phyloP scores from a whole-genome alignment of 768 basidiomycete genomes.

The Russula earlei region DNA sequence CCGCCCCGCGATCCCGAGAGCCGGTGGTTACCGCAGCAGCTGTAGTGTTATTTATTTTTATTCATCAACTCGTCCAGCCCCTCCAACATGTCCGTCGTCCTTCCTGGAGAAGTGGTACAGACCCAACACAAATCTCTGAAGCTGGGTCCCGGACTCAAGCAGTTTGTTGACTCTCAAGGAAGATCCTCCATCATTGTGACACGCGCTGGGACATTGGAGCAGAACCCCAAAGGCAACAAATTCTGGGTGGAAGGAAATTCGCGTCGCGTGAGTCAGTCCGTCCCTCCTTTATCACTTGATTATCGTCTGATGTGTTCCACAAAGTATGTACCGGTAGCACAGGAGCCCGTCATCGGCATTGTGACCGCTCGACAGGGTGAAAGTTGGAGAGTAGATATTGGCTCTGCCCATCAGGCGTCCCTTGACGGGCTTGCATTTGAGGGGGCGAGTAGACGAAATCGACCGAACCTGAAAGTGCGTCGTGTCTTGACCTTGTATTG shows the following conservation, averaged over 20 bases:
- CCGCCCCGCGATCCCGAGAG: not conserved
- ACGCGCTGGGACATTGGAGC: slow-evolving; percentile 59
- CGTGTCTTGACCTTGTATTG: not conserved
- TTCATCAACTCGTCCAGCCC: slow-evolving; percentile 5
- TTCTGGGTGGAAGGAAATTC: slow-evolving; percentile 89
- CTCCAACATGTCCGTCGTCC: slow-evolving; percentile 46
- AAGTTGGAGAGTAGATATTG: slow-evolving; percentile 90
- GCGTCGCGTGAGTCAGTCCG: slow-evolving; percentile 56
- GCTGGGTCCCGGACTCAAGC: slow-evolving; percentile 75
- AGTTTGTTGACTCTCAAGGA: slow-evolving; percentile 31
- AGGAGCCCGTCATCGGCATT: slow-evolving; percentile 84
- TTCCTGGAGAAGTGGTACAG: slow-evolving; percentile 75
- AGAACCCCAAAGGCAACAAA: slow-evolving; percentile 61
- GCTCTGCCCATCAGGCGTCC: slow-evolving; percentile 73
- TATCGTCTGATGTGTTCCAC: not conserved
- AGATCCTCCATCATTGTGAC: slow-evolving; percentile 42
- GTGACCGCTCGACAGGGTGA: slow-evolving; percentile 77
- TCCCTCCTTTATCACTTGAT: not conserved
- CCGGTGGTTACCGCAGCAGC: not conserved
- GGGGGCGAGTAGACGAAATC: slow-evolving; percentile 89
- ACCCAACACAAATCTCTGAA: slow-evolving; percentile 74
- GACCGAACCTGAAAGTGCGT: slow-evolving; percentile 81
- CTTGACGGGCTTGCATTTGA: slow-evolving; percentile 92
- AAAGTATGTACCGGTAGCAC: slow-evolving; percentile 85
- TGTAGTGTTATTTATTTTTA: too few relatives aligned